These are phyloP conservation scores for Auriscalpium orientale DNA, from an alignment of 768 basidiomycete species.

Conservation along the genomic window DNA sequence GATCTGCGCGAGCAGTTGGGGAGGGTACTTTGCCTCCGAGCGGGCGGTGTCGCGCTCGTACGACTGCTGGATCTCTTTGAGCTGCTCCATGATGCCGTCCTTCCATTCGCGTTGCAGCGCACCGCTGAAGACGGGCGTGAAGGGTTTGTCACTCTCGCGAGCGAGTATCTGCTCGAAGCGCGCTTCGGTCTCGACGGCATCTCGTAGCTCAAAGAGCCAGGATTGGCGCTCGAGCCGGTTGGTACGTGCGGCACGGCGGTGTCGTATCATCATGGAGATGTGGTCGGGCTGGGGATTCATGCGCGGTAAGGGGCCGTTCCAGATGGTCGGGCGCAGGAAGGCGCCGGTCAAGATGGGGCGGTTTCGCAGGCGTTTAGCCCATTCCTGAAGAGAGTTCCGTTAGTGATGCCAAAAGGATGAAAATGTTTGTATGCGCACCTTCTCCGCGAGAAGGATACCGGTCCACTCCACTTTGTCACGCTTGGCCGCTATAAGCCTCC, in stretches of 20 bases:
- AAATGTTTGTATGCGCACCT: constrained; percentile 33
- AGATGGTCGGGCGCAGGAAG: constrained; percentile 54
- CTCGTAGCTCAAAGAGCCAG: constrained; percentile 25
- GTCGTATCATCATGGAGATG: constrained; percentile 64
- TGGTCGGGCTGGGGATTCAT: constrained; percentile 70
- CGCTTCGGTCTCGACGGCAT: constrained; percentile 30
- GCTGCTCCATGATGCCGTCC: constrained; percentile 27
- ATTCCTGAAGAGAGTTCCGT: constrained; percentile 35
- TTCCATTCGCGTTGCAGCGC: constrained; percentile 22
- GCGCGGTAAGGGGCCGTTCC: constrained; percentile 68
- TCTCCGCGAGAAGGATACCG: constrained; percentile 38
- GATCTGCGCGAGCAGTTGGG: constrained; percentile 40
- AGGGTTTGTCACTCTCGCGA: neutral
- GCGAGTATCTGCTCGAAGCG: constrained; percentile 29
- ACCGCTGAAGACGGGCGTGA: constrained; percentile 17
- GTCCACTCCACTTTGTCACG: constrained; percentile 43
- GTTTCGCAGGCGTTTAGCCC: constrained; percentile 42
- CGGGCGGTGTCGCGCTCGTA: constrained; percentile 38
- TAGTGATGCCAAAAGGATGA: neutral
- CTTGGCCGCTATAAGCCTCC: constrained; percentile 44
- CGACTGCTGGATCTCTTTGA: constrained; percentile 25
- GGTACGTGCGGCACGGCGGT: constrained; percentile 36
- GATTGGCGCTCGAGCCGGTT: constrained; percentile 33
- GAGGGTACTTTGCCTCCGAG: constrained; percentile 33
- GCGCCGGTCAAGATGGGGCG: constrained; percentile 69